Evolutionary conservation across 1,139 yeast genomes (phyloP), one percentile per base, ranked within the genome.

Genomic region (Hanseniaspora gamundiae): DNA sequence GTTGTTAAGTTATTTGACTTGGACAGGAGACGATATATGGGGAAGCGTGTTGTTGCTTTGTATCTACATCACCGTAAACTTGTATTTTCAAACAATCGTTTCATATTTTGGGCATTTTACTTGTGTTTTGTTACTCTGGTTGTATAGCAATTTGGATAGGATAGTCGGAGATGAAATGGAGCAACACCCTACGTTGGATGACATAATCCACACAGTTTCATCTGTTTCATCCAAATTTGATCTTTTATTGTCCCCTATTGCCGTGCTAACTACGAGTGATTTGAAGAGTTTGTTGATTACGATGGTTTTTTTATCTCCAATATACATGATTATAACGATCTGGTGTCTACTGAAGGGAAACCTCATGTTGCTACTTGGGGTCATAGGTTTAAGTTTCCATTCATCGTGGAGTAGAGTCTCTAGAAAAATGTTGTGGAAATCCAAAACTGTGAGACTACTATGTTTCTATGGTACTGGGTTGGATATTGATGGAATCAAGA

Each of bases 21-120:
- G 98, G 98, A 85, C 96, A 2, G 80, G 80, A 48, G 88, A 82
- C 38, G 94, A 86, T 60, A 70, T 74, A 40, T 86, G 93, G 86
- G 66, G 80, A 48, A 79, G 87, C 52, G 66, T 84, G 24, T 68
- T 85, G 29, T 56, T 82, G 38, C 74, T 83, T 27, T 67, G 78
- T 20, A 52, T 70, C 14, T 80, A 75, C 61, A 66, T 78, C 1
- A 66, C 82, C 9, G 58, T 73, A 10, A 85, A 85, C 26, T 64
- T 83, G 27, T 85, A 88, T 61, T 82, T 83, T 58, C 93, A 86
- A 56, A 64, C 68, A 22, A 64, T 87, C 47, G 73, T 85, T 39
- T 74, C 76, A 22, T 87, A 85, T 72, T 70, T 80, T 49, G 96
- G 95, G 19, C 95, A 87, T 65, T 58, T 87, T 45, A 63, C 83